Base-by-base conservation (phyloP, 2,329 filamentous ascomycete species). In the Fusarium brevicatenulatum region DNA sequence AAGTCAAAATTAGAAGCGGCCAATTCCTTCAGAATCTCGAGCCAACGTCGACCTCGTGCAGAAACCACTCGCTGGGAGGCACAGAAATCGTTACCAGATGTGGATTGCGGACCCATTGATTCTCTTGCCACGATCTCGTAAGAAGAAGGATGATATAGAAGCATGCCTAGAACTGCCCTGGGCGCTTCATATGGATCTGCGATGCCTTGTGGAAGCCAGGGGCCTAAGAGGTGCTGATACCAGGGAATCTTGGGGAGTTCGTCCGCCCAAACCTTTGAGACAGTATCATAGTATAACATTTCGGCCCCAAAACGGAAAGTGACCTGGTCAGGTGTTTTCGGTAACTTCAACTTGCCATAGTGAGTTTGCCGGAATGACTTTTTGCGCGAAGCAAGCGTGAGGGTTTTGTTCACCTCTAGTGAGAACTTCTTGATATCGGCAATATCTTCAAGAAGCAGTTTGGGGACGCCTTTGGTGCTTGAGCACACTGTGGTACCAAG, bases 1-100 rank as follows among this genome's bases (percentile, higher is more conserved):
- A 93, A 89, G 68, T 92, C 92, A 7, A 94, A 57, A 66, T 88
- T 79, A 1, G 86, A 84, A 0, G 86, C 84, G 0, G 83, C 87
- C 9, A 91, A 68, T 66, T 91, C 88, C 0, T 82, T 77, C 0
- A 89, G 75, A 0, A 90, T 80, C 1, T 81, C 79, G 1, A 83
- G 73, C 89, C 88, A 91, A 1, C 88, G 83, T 0, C 84, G 80
- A 15, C 81, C 73, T 6, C 80, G 82, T 0, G 87, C 88, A 0
- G 84, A 81, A 2, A 88, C 73, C 0, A 90, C 77, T 2, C 78
- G 81, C 64, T 89, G 86, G 56, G 86, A 86, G 0, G 89, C 84
- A 30, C 83, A 81, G 53, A 85, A 91, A 60, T 91, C 90, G 19
- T 89, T 85, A 0, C 83, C 54, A 3, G 84, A 85, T 32, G 89